Percentiles rank a stretch among this genome's conserved stretches.
phyloP scores from a whole-genome alignment of 805 yeast species.

The Jamesozyma jinghongensis region DNA sequence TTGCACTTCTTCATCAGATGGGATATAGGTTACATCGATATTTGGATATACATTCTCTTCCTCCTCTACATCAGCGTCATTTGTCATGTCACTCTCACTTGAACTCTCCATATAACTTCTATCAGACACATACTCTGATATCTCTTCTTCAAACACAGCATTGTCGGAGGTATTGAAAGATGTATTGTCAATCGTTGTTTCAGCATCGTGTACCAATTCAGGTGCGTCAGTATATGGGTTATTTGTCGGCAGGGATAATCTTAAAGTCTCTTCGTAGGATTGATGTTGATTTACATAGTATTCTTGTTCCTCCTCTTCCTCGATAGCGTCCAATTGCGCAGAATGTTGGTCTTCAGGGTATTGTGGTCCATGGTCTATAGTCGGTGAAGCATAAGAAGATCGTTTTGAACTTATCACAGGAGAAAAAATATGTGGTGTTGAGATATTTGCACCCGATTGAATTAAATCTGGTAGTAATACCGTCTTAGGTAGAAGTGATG shows the following conservation, averaged over 20 bases:
- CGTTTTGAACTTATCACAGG: slow-evolving; percentile 3
- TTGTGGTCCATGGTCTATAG: no score
- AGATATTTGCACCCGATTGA: background rate
- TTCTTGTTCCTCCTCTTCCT: background rate
- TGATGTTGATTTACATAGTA: background rate
- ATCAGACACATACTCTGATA: slow-evolving; percentile 16
- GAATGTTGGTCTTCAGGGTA: no score
- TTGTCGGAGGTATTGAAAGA: slow-evolving; percentile 28
- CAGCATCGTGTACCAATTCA: slow-evolving; percentile 71
- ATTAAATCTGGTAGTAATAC: background rate
- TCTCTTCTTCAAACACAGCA: slow-evolving; percentile 25
- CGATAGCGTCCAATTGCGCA: slow-evolving; percentile 1
- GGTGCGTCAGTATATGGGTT: slow-evolving; percentile 34
- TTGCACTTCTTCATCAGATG: slow-evolving; percentile 8
- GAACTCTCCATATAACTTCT: slow-evolving; percentile 21
- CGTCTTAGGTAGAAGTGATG: slow-evolving; percentile 11
- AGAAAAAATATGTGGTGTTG: slow-evolving; percentile 10
- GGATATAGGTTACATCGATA: slow-evolving; percentile 5
- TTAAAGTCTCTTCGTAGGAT: background rate
- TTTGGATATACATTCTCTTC: slow-evolving; percentile 1
- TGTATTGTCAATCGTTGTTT: slow-evolving; percentile 19
- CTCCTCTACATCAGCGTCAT: background rate
- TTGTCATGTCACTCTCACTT: background rate
- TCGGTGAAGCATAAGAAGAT: no score
- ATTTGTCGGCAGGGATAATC: background rate